Evolutionary conservation across 768 basidiomycete species (phyloP).

Genomic region (Pisolithus sp.): DNA sequence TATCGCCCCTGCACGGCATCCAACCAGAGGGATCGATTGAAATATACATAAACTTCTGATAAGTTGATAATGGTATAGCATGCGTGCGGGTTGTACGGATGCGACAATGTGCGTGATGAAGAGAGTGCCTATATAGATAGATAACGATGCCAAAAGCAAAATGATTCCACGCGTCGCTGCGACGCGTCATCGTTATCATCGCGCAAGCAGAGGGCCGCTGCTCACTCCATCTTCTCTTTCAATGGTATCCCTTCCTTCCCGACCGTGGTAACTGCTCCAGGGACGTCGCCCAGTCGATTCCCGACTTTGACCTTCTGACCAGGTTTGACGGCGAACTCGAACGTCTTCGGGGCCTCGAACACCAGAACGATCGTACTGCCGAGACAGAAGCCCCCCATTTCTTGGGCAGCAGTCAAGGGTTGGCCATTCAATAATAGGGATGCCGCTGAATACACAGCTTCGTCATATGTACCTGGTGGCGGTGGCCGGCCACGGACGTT

Average conservation of each 20-base stretch:
- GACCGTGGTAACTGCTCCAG: constrained; percentile 17
- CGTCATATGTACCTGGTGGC: constrained; percentile 82
- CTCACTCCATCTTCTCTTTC: constrained; percentile 26
- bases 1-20: too few relatives aligned
- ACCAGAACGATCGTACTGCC: constrained; percentile 96
- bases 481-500: constrained; percentile 71
- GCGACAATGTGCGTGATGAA: too few relatives aligned
- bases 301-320: constrained; percentile 89
- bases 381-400: constrained; percentile 96
- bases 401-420: constrained; percentile 80
- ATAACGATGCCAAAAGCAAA: background rate
- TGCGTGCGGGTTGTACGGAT: too few relatives aligned
- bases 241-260: constrained; percentile 16
- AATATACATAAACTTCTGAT: too few relatives aligned
- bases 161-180: background rate
- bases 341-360: constrained; percentile 86
- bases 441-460: constrained; percentile 86
- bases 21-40: too few relatives aligned
- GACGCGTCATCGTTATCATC: background rate
- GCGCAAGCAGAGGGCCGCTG: background rate
- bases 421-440: constrained; percentile 82
- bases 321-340: constrained; percentile 67
- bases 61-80: too few relatives aligned
- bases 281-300: constrained; percentile 62
- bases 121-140: too few relatives aligned